phyloP scores from a whole-genome alignment of 164 flowering plant genomes.

The Malania oleifera region DNA sequence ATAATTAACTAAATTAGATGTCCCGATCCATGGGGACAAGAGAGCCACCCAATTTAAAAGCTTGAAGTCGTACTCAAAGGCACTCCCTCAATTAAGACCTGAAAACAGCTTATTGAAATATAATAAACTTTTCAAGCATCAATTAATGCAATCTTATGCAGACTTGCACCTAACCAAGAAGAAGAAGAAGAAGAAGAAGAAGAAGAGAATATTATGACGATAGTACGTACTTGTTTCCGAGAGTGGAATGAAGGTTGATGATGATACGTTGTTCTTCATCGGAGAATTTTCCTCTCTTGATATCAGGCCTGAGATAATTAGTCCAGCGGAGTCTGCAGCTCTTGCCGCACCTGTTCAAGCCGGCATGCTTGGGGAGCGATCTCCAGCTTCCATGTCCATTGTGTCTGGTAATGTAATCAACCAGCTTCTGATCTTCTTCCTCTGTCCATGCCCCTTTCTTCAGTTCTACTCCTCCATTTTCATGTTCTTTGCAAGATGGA shows the following conservation, averaged over 20 bases:
- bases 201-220: too few species aligned
- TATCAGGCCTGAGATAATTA: slow-evolving; percentile 52
- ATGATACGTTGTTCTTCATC: slow-evolving; percentile 51
- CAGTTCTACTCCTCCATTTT: slow-evolving; percentile 23
- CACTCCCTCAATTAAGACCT: too few species aligned
- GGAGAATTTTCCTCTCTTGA: slow-evolving; percentile 57
- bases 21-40: too few species aligned
- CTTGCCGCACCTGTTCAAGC: slow-evolving; percentile 67
- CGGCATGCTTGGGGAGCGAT: slow-evolving; percentile 51
- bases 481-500: slow-evolving; percentile 36
- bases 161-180: too few species aligned
- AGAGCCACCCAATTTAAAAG: too few species aligned
- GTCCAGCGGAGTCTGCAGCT: slow-evolving; percentile 64
- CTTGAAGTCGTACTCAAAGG: too few species aligned
- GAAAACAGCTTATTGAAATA: too few species aligned
- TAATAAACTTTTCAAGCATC: too few species aligned
- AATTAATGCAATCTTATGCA: too few species aligned
- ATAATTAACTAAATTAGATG: too few species aligned
- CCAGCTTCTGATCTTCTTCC: slow-evolving; percentile 47
- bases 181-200: background rate
- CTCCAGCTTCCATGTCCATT: slow-evolving; percentile 66
- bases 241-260: slow-evolving; percentile 53
- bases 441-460: slow-evolving; percentile 70
- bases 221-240: slow-evolving; percentile 64
- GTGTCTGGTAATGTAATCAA: slow-evolving; percentile 31